These are phyloP conservation scores for Eucalyptus shirleyi DNA, from an alignment of 345 rosid genomes.

Conservation along the genomic window DNA sequence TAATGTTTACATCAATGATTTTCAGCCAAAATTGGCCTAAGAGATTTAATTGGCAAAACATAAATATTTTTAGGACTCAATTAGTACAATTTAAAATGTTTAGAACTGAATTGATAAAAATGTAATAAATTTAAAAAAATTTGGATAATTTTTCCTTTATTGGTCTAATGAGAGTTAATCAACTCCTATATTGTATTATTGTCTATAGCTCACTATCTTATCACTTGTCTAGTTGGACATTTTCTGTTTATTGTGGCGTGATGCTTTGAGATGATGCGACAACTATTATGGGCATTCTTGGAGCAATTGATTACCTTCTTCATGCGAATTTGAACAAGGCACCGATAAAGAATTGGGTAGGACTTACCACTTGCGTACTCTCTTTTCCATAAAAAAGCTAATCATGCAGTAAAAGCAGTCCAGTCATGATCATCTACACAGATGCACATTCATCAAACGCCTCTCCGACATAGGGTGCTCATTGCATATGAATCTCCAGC, in stretches of 20 bases:
- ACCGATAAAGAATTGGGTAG: background rate
- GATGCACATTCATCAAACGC: background rate
- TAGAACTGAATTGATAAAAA: no score
- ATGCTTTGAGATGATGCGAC: background rate
- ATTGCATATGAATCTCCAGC: background rate
- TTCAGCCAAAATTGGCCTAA: fast-evolving
- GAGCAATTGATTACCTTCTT: background rate
- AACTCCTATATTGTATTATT: background rate
- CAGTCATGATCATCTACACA: background rate
- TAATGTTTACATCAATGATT: background rate
- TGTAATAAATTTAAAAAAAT: no score
- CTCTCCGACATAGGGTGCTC: background rate
- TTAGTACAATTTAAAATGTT: no score
- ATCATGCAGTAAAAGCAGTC: background rate
- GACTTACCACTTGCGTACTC: background rate
- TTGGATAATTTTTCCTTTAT: no score
- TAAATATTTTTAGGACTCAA: no score
- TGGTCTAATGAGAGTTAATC: background rate
- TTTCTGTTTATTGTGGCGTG: background rate
- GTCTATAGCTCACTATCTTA: background rate
- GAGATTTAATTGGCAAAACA: background rate
- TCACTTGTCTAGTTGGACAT: background rate
- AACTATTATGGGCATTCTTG: background rate
- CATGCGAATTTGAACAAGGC: background rate
- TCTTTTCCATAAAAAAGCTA: background rate